Percentiles rank a stretch among this genome's conserved stretches.
Conservation (phyloP, 2,329 filamentous ascomycete species). For the Cladosporium sp. region DNA sequence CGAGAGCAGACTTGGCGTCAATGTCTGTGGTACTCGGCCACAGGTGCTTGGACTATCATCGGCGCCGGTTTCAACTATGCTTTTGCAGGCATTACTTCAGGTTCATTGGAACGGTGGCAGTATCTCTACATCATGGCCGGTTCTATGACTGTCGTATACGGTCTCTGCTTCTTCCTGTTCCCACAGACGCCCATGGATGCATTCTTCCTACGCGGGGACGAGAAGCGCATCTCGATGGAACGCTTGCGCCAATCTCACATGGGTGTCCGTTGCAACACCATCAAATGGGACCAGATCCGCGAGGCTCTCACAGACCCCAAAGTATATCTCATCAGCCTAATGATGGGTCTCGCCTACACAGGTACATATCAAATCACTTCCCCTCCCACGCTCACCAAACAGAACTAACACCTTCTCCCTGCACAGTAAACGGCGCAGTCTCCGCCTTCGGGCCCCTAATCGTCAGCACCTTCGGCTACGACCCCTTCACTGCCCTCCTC, state of each 20-base stretch:
- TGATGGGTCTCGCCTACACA: constrained; percentile 53
- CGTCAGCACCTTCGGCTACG: constrained; percentile 70
- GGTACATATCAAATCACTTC: not conserved
- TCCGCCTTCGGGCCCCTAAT: constrained; percentile 72
- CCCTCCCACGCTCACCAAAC: not conserved
- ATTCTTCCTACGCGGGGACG: constrained; percentile 51
- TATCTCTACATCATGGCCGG: constrained; percentile 48
- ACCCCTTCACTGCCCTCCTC: constrained; percentile 65
- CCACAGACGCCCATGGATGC: constrained; percentile 60
- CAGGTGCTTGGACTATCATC: constrained; percentile 41
- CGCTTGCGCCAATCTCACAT: constrained; percentile 59
- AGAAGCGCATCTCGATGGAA: constrained; percentile 56
- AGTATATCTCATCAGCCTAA: constrained; percentile 20
- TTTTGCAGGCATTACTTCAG: constrained; percentile 51
- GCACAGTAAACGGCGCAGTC: constrained; percentile 66
- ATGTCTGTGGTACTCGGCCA: constrained; percentile 34
- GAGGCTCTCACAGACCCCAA: constrained; percentile 61
- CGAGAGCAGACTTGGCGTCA: constrained; percentile 42
- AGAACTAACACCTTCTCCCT: not conserved
- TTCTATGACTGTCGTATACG: constrained; percentile 59
- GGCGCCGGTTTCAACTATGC: constrained; percentile 51
- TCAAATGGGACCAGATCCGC: constrained; percentile 57
- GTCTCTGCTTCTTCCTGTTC: constrained; percentile 59
- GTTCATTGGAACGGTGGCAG: constrained; percentile 20
- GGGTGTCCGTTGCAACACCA: constrained; percentile 57